Evolutionary conservation across 345 rosid species (phyloP).

Genomic region (Nasturtium officinale): DNA sequence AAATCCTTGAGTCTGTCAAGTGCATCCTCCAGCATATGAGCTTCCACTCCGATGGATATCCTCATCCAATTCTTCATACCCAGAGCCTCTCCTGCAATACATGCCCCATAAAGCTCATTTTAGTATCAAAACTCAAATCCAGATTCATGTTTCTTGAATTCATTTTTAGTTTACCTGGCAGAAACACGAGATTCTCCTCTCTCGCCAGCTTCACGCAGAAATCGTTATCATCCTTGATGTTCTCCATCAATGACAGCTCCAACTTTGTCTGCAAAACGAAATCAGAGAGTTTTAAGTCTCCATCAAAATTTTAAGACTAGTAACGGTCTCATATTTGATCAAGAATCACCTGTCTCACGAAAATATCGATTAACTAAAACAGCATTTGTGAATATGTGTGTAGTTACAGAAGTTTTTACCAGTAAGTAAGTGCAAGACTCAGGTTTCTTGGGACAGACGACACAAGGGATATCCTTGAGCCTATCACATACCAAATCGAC

Average conservation of each 20-base stretch:
- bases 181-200: slow-evolving; percentile 71
- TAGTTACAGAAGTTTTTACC: slow-evolving; percentile 45
- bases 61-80: slow-evolving; percentile 78
- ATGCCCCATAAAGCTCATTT: background rate
- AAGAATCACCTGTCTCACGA: background rate
- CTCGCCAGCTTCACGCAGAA: slow-evolving; percentile 64
- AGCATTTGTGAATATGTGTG: slow-evolving; percentile 1
- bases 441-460: slow-evolving; percentile 61
- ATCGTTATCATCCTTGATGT: slow-evolving; percentile 62
- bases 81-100: slow-evolving; percentile 56
- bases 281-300: background rate
- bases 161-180: slow-evolving; percentile 56
- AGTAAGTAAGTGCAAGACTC: slow-evolving; percentile 71
- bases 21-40: slow-evolving; percentile 65
- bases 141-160: background rate
- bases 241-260: slow-evolving; percentile 56
- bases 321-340: background rate
- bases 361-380: background rate
- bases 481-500: slow-evolving; percentile 54
- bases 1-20: slow-evolving; percentile 64
- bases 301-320: background rate
- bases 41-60: slow-evolving; percentile 61
- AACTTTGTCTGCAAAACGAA: slow-evolving; percentile 53
- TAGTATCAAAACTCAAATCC: slow-evolving; percentile 16
- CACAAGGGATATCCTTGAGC: slow-evolving; percentile 63